A percentile compares a stretch with the other conserved stretches of the same genome.
These are phyloP conservation scores for Dendrocalamus latiflorus DNA, from an alignment of 202 grass and related monocot genomes.

Conservation along the genomic window DNA sequence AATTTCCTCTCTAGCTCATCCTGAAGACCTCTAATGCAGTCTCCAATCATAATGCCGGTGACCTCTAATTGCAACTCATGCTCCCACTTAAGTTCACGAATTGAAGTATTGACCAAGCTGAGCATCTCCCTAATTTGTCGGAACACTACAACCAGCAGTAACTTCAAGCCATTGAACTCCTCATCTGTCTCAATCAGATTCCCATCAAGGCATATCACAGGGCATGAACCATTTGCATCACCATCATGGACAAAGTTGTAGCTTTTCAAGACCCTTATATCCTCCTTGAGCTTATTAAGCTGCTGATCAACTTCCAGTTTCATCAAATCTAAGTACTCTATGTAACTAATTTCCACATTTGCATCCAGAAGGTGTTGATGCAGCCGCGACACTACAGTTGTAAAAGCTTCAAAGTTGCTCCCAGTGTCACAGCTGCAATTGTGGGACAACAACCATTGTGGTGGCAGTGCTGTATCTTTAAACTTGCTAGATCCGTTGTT, in stretches of 20 bases:
- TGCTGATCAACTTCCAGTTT: constrained; percentile 36
- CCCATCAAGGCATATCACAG: neutral
- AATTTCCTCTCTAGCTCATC: constrained; percentile 70
- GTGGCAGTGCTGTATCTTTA: neutral
- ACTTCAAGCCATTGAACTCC: constrained; percentile 52
- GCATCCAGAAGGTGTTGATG: constrained; percentile 32
- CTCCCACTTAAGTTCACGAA: constrained; percentile 57
- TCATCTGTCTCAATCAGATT: constrained; percentile 51
- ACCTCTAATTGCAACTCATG: constrained; percentile 82
- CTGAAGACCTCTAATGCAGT: constrained; percentile 59
- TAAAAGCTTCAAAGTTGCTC: constrained; percentile 20
- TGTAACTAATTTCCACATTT: constrained; percentile 26
- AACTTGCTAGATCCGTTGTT: neutral
- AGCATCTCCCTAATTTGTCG: constrained; percentile 56
- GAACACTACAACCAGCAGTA: constrained; percentile 56
- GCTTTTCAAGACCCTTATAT: constrained; percentile 32
- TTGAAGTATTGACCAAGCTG: constrained; percentile 36
- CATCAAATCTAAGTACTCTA: constrained; percentile 44
- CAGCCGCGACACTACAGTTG: constrained; percentile 26
- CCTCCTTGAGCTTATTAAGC: constrained; percentile 48
- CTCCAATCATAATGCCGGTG: constrained; percentile 52
- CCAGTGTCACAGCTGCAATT: neutral
- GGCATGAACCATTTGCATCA: constrained; percentile 24
- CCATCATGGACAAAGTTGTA: constrained; percentile 2
- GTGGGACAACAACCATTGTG: neutral